phyloP scores from a whole-genome alignment of 495 filamentous ascomycete genomes.

The Astrothelium macrocarpum region DNA sequence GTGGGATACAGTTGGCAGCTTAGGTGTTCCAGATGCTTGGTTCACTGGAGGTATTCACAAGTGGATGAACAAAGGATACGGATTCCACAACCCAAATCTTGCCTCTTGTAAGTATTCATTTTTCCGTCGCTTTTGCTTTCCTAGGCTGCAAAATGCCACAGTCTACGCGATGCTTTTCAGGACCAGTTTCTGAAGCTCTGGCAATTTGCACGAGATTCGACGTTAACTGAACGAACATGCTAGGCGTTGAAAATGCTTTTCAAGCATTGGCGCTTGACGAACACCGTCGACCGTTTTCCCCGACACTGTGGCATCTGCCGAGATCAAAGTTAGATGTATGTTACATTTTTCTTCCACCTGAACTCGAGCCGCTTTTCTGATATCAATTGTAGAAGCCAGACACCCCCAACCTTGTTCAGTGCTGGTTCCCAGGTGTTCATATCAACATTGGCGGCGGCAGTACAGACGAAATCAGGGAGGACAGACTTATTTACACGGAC shows the following conservation, averaged over 20 bases:
- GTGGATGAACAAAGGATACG: background rate
- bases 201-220: background rate
- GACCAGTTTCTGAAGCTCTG: slow-evolving; percentile 8
- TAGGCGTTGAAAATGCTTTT: slow-evolving; percentile 47
- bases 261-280: slow-evolving; percentile 54
- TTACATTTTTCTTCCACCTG: background rate
- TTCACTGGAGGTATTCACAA: slow-evolving; percentile 23
- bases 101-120: background rate
- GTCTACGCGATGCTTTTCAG: background rate
- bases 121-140: background rate
- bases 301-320: slow-evolving; percentile 40
- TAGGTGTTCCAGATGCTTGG: slow-evolving; percentile 28
- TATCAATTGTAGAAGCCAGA: background rate
- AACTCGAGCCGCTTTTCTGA: background rate
- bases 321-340: slow-evolving; percentile 21
- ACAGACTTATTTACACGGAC: background rate
- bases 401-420: slow-evolving; percentile 34
- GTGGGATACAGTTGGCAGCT: slow-evolving; percentile 50
- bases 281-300: slow-evolving; percentile 41
- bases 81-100: slow-evolving; percentile 10
- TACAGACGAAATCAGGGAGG: slow-evolving; percentile 16
- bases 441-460: slow-evolving; percentile 43
- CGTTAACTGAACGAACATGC: background rate
- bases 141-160: background rate
- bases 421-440: slow-evolving; percentile 50